Conservation (phyloP, 352 stramenopile species). For the Peronospora farinosa region DNA sequence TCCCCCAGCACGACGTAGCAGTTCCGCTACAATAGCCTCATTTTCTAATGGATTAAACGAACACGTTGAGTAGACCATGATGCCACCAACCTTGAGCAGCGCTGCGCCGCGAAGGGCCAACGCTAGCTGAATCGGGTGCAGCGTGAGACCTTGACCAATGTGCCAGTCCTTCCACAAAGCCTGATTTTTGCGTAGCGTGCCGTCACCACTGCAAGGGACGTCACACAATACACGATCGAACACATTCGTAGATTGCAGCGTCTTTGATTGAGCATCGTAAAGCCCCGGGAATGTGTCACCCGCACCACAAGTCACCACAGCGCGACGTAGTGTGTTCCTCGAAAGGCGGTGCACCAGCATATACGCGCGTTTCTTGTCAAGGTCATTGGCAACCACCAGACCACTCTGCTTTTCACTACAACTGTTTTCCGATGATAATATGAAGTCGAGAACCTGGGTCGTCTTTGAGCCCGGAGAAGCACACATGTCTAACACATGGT, state of each 20-base stretch:
- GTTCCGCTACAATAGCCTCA: constrained; percentile 95
- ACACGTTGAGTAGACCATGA: constrained; percentile 96
- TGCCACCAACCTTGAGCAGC: constrained; percentile 85
- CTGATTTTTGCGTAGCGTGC: constrained; percentile 97
- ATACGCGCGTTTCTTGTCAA: constrained; percentile 94
- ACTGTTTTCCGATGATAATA: constrained; percentile 30
- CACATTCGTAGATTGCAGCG: constrained; percentile 61
- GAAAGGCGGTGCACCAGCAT: constrained; percentile 95
- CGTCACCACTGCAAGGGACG: constrained; percentile 97
- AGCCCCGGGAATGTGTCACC: constrained; percentile 92
- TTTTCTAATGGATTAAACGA: constrained; percentile 98
- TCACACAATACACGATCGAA: constrained; percentile 98
- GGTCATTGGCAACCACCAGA: constrained; percentile 94
- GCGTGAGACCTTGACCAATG: constrained; percentile 82
- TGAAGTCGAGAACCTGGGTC: constrained; percentile 92
- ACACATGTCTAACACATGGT: constrained; percentile 83
- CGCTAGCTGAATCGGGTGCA: constrained; percentile 91
- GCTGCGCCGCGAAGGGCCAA: constrained; percentile 89
- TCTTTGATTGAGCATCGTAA: constrained; percentile 35
- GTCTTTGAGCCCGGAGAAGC: constrained; percentile 99
- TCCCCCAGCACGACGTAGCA: constrained; percentile 85
- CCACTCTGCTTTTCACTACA: constrained; percentile 31
- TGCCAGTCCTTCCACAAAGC: constrained; percentile 92
- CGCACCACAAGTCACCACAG: constrained; percentile 90
- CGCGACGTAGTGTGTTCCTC: constrained; percentile 71